Conservation (phyloP, 305 asterid species). For the Fraxinus xanthoxyloides region DNA sequence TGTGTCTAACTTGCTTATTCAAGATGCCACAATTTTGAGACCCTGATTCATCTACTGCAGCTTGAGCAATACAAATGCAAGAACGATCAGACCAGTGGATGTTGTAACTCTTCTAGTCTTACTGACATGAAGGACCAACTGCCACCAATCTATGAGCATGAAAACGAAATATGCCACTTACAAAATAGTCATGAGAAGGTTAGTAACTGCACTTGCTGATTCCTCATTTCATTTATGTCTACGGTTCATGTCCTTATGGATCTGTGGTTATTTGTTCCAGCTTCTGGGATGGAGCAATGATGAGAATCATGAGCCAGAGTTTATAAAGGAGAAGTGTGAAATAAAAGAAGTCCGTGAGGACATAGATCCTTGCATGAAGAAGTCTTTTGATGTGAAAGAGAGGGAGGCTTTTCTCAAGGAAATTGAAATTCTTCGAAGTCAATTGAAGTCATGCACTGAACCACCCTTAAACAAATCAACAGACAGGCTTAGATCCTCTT, state of each 20-base stretch:
- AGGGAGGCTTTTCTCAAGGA: slow-evolving; percentile 69
- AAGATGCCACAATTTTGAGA: slow-evolving; percentile 13
- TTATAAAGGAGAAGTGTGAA: slow-evolving; percentile 52
- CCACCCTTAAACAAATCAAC: slow-evolving; percentile 56
- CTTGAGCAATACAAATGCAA: slow-evolving; percentile 52
- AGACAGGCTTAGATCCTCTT: slow-evolving; percentile 64
- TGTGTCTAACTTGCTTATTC: not conserved
- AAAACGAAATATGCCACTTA: slow-evolving; percentile 24
- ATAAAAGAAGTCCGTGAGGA: slow-evolving; percentile 47
- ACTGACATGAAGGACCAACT: slow-evolving; percentile 33
- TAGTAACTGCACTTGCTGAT: slow-evolving; percentile 5
- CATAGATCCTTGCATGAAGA: slow-evolving; percentile 13
- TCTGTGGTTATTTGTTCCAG: slow-evolving; percentile 33
- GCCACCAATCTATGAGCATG: slow-evolving; percentile 43
- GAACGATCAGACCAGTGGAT: slow-evolving; percentile 21
- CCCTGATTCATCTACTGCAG: slow-evolving; percentile 36
- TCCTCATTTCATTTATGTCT: not conserved
- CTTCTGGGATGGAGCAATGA: slow-evolving; percentile 52
- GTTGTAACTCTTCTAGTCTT: slow-evolving; percentile 33
- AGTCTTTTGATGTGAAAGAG: slow-evolving; percentile 46
- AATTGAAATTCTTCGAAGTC: slow-evolving; percentile 56
- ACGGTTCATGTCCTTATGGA: not conserved
- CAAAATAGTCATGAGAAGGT: slow-evolving; percentile 42
- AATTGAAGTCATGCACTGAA: slow-evolving; percentile 50
- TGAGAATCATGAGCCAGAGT: slow-evolving; percentile 42